Conservation (phyloP, 1,284 basidiomycete genomes). For the Trichosporon sp. region DNA sequence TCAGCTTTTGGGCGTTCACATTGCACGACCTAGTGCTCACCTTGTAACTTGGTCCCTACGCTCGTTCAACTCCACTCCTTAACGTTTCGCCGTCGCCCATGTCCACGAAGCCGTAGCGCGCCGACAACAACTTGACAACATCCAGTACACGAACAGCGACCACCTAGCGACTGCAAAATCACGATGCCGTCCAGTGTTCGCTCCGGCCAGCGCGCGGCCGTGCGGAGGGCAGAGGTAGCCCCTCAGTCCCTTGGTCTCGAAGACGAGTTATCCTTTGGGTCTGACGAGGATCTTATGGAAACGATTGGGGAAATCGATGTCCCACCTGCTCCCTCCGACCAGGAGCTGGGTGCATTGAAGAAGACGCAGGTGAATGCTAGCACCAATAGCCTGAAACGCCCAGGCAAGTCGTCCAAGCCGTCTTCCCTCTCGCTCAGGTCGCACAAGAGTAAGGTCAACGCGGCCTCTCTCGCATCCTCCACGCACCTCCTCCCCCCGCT, state of each 20-base stretch:
- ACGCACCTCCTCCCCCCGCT: slow-evolving; percentile 18
- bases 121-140: not conserved
- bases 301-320: slow-evolving; percentile 32
- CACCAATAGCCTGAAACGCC: not conserved
- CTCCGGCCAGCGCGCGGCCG: slow-evolving; percentile 8
- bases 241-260: slow-evolving; percentile 34
- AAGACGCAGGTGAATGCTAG: not conserved
- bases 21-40: not conserved
- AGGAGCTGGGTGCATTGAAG: not conserved
- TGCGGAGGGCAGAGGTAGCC: not conserved
- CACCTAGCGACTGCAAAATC: not conserved
- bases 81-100: not conserved
- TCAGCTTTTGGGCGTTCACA: not conserved
- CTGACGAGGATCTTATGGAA: slow-evolving; percentile 39
- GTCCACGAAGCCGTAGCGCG: not conserved
- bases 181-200: slow-evolving; percentile 10
- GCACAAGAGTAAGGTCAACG: slow-evolving; percentile 15
- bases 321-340: not conserved
- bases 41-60: not conserved
- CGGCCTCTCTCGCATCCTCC: slow-evolving; percentile 4
- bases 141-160: not conserved
- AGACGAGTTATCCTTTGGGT: slow-evolving; percentile 40
- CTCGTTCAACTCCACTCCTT: not conserved
- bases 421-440: slow-evolving; percentile 1
- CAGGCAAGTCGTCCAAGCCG: slow-evolving; percentile 2